A percentile compares a stretch with the other conserved stretches of the same genome.
Evolutionary conservation across 345 rosid genomes (phyloP).

Genomic region (Gynandropsis gynandra): DNA sequence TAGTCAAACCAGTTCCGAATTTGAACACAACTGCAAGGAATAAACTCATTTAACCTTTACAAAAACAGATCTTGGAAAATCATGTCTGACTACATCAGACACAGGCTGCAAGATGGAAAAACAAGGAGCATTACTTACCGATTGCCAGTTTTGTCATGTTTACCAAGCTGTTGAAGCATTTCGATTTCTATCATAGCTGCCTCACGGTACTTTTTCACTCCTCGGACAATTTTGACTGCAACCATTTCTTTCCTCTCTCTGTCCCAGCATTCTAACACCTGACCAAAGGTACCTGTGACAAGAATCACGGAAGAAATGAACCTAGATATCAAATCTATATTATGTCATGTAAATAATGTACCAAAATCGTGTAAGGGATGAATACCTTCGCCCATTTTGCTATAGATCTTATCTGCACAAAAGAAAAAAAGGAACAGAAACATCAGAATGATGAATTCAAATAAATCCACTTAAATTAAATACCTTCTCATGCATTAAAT

Average conservation of each 20-base stretch:
- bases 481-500: slow-evolving; percentile 11
- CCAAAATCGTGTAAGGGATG: not conserved
- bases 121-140: slow-evolving; percentile 48
- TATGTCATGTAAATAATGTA: slow-evolving; percentile 5
- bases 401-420: slow-evolving; percentile 63
- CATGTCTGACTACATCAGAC: slow-evolving; percentile 16
- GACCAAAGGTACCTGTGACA: slow-evolving; percentile 74
- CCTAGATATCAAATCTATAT: slow-evolving; percentile 9
- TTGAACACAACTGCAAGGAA: slow-evolving; percentile 99
- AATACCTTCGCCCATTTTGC: slow-evolving; percentile 94
- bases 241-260: slow-evolving; percentile 83
- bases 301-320: not conserved
- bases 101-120: slow-evolving; percentile 11
- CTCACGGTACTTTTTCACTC: slow-evolving; percentile 79
- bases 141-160: slow-evolving; percentile 72
- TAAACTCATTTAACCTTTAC: slow-evolving; percentile 66
- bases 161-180: slow-evolving; percentile 73
- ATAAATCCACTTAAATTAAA: not conserved
- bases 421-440: slow-evolving; percentile 6
- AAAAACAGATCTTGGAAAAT: slow-evolving; percentile 13
- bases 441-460: slow-evolving; percentile 2
- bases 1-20: slow-evolving; percentile 99
- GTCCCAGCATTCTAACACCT: slow-evolving; percentile 92
- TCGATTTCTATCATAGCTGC: slow-evolving; percentile 94
- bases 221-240: slow-evolving; percentile 82